phyloP scores from a whole-genome alignment of 2,329 filamentous ascomycete genomes.

The Diaporthe australafricana region DNA sequence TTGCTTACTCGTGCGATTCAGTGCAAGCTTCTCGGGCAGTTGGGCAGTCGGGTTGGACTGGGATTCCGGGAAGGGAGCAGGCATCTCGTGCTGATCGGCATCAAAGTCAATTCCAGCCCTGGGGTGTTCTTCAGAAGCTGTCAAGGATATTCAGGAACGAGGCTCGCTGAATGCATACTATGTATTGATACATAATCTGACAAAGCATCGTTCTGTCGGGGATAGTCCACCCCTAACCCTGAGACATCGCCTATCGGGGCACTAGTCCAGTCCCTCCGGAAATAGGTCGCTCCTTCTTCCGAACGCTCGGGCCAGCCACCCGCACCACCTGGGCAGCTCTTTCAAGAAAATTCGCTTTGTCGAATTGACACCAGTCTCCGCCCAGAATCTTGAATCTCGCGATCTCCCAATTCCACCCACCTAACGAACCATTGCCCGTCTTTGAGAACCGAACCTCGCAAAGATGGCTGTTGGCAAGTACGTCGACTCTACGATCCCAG shows the following conservation, averaged over 20 bases:
- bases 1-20: background rate
- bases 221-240: accelerated
- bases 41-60: background rate
- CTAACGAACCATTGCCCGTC: conserved; percentile 56
- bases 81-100: conserved; percentile 3
- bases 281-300: conserved; percentile 32
- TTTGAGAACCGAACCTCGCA: conserved; percentile 60
- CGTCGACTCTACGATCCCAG: conserved; percentile 44
- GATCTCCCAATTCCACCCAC: conserved; percentile 41
- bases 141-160: conserved; percentile 10
- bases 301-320: conserved; percentile 23
- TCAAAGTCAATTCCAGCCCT: conserved; percentile 12
- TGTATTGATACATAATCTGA: background rate
- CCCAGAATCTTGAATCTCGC: conserved; percentile 41
- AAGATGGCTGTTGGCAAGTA: conserved; percentile 73
- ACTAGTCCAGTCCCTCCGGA: background rate
- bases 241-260: background rate
- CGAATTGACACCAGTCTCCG: conserved; percentile 30
- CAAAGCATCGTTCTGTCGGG: background rate
- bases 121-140: background rate
- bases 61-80: background rate
- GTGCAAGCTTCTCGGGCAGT: background rate
- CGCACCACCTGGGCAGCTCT: conserved; percentile 28
- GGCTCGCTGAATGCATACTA: background rate
- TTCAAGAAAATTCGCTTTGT: conserved; percentile 26